phyloP scores from a whole-genome alignment of 345 rosid species.

The Eucalyptus pauciflora region DNA sequence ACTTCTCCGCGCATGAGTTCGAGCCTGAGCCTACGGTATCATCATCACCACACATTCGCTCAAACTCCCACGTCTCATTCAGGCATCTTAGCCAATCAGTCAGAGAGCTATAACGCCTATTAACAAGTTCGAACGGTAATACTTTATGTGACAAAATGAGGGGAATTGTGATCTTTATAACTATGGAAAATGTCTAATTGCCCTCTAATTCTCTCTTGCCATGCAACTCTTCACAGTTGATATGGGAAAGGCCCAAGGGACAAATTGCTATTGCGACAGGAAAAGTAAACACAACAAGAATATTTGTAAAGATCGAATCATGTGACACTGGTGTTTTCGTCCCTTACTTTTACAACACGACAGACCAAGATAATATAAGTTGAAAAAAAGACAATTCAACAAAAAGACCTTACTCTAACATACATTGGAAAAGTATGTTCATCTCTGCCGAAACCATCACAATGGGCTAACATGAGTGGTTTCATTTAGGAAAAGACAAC shows the following conservation, averaged over 20 bases:
- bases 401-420: background rate
- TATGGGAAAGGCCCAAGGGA: background rate
- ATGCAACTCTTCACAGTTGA: background rate
- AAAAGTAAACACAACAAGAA: background rate
- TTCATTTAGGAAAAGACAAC: constrained; percentile 75
- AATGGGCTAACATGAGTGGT: constrained; percentile 40
- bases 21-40: background rate
- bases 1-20: background rate
- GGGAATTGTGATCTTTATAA: background rate
- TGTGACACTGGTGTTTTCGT: background rate
- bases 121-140: background rate
- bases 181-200: background rate
- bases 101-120: background rate
- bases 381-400: background rate
- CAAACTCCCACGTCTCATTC: background rate
- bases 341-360: background rate
- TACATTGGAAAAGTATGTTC: background rate
- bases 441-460: background rate
- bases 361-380: background rate
- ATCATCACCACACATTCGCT: background rate
- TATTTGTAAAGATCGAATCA: background rate
- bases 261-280: background rate
- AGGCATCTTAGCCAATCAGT: background rate
- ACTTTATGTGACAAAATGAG: background rate
- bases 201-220: background rate